phyloP scores from a whole-genome alignment of 768 basidiomycete genomes.

The Plicaturopsis crispa region DNA sequence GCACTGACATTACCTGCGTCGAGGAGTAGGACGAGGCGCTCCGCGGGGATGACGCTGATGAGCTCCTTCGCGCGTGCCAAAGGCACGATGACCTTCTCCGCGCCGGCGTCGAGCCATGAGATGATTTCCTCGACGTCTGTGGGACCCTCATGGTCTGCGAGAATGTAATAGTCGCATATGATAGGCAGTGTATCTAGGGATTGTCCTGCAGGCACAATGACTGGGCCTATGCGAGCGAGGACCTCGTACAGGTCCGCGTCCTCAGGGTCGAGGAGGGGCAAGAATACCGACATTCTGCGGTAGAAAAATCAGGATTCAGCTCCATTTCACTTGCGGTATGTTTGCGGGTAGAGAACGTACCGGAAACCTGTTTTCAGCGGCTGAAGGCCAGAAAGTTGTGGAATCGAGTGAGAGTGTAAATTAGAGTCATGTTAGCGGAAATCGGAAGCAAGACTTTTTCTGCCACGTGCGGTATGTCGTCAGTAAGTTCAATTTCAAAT shows the following conservation, averaged over 20 bases:
- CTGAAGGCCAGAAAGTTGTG: no score
- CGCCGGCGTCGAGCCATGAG: conserved; percentile 68
- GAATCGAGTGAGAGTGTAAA: no score
- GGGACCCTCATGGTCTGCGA: conserved; percentile 43
- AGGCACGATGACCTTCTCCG: conserved; percentile 73
- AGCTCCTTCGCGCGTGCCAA: conserved; percentile 59
- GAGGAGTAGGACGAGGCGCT: conserved; percentile 70
- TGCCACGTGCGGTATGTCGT: no score
- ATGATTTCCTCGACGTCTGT: conserved; percentile 48
- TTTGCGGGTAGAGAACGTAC: no score
- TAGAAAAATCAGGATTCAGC: conserved; percentile 1
- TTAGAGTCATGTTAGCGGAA: no score
- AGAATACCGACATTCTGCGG: conserved; percentile 38
- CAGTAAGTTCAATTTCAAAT: no score
- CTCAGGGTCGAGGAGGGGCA: conserved; percentile 50
- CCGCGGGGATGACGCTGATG: conserved; percentile 58
- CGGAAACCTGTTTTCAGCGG: no score
- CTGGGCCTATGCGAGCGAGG: conserved; percentile 69
- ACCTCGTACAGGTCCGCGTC: conserved; percentile 45
- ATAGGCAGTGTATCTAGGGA: conserved; percentile 21
- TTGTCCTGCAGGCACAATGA: conserved; percentile 44
- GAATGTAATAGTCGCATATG: conserved; percentile 38
- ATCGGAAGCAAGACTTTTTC: no score
- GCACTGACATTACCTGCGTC: conserved; percentile 68
- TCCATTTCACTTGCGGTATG: no score